Percentiles rank a stretch among this genome's conserved stretches.
Conservation (phyloP, 2,329 filamentous ascomycete genomes). For the Talaromyces sp. region DNA sequence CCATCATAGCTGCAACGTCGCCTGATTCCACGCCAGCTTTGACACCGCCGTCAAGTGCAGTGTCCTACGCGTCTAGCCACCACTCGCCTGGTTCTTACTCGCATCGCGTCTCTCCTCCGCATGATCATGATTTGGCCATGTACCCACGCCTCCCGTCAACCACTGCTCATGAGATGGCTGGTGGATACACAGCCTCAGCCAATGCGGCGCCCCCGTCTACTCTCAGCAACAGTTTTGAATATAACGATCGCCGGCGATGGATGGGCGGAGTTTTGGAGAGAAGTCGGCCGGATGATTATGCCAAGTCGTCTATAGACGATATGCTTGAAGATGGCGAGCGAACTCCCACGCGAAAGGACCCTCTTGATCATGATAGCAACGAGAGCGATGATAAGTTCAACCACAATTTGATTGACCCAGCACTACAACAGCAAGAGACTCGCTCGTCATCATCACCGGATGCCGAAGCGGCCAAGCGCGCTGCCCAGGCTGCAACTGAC, state of each 20-base stretch:
- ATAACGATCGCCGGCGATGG: constrained; percentile 59
- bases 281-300: constrained; percentile 44
- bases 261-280: constrained; percentile 60
- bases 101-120: constrained; percentile 51
- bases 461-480: constrained; percentile 33
- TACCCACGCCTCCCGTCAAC: constrained; percentile 63
- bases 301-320: constrained; percentile 21
- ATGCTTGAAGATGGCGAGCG: constrained; percentile 26
- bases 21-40: constrained; percentile 55
- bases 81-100: constrained; percentile 57
- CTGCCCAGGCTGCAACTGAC: constrained; percentile 38
- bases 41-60: constrained; percentile 60
- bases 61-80: constrained; percentile 61
- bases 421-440: constrained; percentile 25
- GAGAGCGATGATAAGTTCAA: constrained; percentile 25
- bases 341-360: constrained; percentile 29
- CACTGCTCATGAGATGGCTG: constrained; percentile 54
- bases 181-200: constrained; percentile 49
- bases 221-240: constrained; percentile 58
- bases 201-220: constrained; percentile 60
- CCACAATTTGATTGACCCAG: constrained; percentile 43
- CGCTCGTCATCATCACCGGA: constrained; percentile 25
- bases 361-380: constrained; percentile 17
- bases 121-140: constrained; percentile 52
- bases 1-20: constrained; percentile 36